Evolutionary conservation across 2,329 filamentous ascomycete species (phyloP), one percentile per base, ranked within the genome.

Genomic region (Phoma sp.): DNA sequence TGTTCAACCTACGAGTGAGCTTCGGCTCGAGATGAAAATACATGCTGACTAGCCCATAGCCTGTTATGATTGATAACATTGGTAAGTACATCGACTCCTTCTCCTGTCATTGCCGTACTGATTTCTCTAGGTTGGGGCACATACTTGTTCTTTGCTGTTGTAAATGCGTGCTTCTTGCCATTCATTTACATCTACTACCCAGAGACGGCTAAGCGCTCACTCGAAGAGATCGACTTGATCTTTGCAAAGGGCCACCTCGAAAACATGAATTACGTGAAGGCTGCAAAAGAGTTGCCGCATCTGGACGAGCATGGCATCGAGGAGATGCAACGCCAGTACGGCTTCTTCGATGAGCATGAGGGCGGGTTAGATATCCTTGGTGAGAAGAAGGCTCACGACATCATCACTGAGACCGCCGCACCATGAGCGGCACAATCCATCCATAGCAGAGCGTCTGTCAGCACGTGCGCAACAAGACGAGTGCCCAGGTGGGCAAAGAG

Each of bases 241-340:
- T 82, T 82, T 36, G 71, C 71, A 1, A 69, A 69, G 41, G 71
- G 66, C n/a, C 46, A 52, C 32, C 2, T 78, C 27, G 85, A 87
- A 71, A 82, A 84, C 2, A 86, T 83, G 4, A 83, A 79, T 4
- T 86, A 86, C 57, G 83, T 87, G 48, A 77, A 77, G 58, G 85
- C 84, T 4, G 81, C 83, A 29, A 76, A 82, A 60, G 79, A 86
- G 43, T 70, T 88, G 52, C 85, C 85, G 0, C 77, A 79, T 57
- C 73, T 87, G 10, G 70, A 77, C 3, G 77, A 78, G 8, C 75
- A 78, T 38, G 79, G 86, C 60, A 78, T 86, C 27, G 82, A 86
- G 69, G 70, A 76, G 46, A 80, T 83, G 62, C 69, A 70, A 36
- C 61, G 69, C 24, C 58, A 68, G 39, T 75, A 75, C 50, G 73